Conservation (phyloP, 2,329 filamentous ascomycete species). For the Huntiella abstrusa region DNA sequence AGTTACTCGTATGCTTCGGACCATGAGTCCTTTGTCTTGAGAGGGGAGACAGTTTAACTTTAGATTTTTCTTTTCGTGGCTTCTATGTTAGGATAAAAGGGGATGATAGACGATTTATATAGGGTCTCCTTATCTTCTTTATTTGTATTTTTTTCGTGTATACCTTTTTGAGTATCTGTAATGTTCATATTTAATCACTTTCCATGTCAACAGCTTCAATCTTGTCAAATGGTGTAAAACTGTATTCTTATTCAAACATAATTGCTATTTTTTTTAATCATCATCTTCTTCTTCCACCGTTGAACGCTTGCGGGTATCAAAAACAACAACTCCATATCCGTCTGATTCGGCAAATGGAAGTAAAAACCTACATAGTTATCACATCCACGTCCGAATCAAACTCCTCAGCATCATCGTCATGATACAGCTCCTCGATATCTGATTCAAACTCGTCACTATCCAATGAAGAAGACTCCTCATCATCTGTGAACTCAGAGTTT, state of each 20-base stretch:
- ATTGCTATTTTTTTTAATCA: background rate
- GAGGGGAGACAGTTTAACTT: background rate
- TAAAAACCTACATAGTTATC: slow-evolving; percentile 10
- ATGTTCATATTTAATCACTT: too few species aligned
- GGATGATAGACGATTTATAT: background rate
- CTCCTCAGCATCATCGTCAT: slow-evolving; percentile 25
- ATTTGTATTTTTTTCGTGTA: too few species aligned
- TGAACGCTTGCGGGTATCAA: background rate
- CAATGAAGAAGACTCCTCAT: slow-evolving; percentile 55
- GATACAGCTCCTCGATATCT: slow-evolving; percentile 49
- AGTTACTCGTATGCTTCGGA: slow-evolving; percentile 36
- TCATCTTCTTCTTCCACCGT: background rate
- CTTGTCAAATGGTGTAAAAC: too few species aligned
- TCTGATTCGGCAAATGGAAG: background rate
- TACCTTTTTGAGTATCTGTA: too few species aligned
- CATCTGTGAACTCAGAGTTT: slow-evolving; percentile 40
- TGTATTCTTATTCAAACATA: background rate
- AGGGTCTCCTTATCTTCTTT: background rate
- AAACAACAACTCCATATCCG: background rate
- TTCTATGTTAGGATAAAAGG: background rate
- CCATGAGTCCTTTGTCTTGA: slow-evolving; percentile 13
- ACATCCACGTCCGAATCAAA: slow-evolving; percentile 10
- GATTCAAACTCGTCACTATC: slow-evolving; percentile 67
- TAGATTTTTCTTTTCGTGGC: background rate
- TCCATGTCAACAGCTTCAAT: too few species aligned